phyloP scores from a whole-genome alignment of 345 rosid genomes.

The Clarkia xantiana region DNA sequence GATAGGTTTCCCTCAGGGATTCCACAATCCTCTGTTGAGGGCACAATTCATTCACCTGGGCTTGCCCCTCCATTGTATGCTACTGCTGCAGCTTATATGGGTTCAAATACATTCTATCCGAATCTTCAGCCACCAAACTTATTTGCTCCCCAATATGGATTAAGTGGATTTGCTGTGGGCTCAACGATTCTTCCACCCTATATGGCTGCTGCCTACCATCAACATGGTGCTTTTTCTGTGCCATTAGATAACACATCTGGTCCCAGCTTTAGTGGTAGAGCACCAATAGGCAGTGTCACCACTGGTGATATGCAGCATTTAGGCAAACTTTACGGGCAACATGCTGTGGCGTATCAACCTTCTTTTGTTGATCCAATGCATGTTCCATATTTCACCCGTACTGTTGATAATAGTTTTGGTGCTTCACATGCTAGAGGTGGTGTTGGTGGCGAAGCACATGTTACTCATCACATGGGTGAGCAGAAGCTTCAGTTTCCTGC shows the following conservation, averaged over 20 bases:
- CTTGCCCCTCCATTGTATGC: conserved; percentile 50
- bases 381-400: conserved; percentile 56
- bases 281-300: conserved; percentile 16
- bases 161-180: conserved; percentile 46
- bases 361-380: conserved; percentile 53
- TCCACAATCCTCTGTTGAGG: conserved; percentile 38
- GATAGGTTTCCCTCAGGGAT: conserved; percentile 27
- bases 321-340: conserved; percentile 38
- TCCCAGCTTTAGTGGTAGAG: conserved; percentile 24
- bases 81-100: conserved; percentile 51
- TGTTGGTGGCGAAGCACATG: conserved; percentile 25
- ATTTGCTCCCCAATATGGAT: conserved; percentile 47
- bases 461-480: conserved; percentile 29
- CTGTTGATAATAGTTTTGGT: conserved; percentile 35
- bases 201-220: conserved; percentile 59
- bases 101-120: conserved; percentile 56
- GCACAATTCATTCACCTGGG: conserved; percentile 47
- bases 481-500: conserved; percentile 36
- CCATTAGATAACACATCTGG: conserved; percentile 41
- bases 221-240: conserved; percentile 51
- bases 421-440: conserved; percentile 24
- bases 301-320: conserved; percentile 29
- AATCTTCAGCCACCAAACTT: conserved; percentile 56
- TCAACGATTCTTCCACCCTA: conserved; percentile 47
- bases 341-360: conserved; percentile 36